Conservation (phyloP, 2,329 filamentous ascomycete genomes). For the Colletotrichum neosansevieriae region DNA sequence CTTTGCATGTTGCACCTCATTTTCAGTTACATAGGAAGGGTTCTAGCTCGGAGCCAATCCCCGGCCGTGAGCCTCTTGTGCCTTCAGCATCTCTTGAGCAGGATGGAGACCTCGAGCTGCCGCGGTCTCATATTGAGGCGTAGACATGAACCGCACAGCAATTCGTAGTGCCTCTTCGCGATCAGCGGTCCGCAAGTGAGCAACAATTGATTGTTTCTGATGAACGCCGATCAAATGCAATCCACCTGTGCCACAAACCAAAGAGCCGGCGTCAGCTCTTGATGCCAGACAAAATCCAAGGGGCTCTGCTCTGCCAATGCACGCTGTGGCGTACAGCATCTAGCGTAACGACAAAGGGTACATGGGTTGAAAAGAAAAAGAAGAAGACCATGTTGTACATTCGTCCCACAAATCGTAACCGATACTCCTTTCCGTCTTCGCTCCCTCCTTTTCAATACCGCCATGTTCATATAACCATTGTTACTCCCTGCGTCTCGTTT, state of each 20-base stretch:
- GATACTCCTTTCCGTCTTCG: slow-evolving; percentile 33
- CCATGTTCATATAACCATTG: slow-evolving; percentile 10
- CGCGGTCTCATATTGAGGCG: neutral
- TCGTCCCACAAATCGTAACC: slow-evolving; percentile 12
- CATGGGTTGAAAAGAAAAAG: neutral
- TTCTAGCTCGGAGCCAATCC: neutral
- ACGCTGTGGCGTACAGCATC: slow-evolving; percentile 17
- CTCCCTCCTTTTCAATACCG: slow-evolving; percentile 29
- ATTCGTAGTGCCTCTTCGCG: too few relatives aligned
- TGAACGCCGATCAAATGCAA: slow-evolving; percentile 28
- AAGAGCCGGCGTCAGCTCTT: slow-evolving; percentile 27
- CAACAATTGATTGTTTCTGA: neutral
- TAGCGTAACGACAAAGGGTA: slow-evolving; percentile 19
- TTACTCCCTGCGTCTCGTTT: slow-evolving; percentile 19
- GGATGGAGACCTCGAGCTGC: neutral
- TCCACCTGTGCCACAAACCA: slow-evolving; percentile 10
- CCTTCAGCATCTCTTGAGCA: neutral
- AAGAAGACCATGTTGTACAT: slow-evolving; percentile 22
- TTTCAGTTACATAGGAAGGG: neutral
- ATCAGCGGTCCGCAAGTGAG: neutral
- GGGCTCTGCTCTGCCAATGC: slow-evolving; percentile 23
- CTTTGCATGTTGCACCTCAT: neutral
- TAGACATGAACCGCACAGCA: neutral
- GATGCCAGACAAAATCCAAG: slow-evolving; percentile 22
- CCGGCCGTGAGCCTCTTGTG: neutral